phyloP scores from a whole-genome alignment of 106 monocot genomes.

The Chionographis japonica region DNA sequence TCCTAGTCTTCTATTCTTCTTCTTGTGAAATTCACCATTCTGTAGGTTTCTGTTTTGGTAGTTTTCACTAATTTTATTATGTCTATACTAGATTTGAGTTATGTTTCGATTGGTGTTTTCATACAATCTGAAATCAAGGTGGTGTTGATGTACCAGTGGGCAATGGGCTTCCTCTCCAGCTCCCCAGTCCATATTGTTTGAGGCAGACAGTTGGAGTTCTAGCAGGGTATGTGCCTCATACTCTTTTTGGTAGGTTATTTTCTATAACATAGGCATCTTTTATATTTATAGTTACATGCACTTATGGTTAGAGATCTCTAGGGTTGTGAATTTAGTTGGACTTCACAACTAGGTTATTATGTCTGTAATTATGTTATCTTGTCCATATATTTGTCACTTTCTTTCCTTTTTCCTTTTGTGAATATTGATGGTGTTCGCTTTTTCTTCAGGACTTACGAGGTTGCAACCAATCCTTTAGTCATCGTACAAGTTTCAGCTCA shows the following conservation, averaged over 20 bases:
- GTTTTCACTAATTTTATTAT: background rate
- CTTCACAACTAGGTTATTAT: too few species aligned
- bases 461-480: slow-evolving; percentile 37
- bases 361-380: background rate
- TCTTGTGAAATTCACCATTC: too few species aligned
- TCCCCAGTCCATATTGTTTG: slow-evolving; percentile 52
- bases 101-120: background rate
- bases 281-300: too few species aligned
- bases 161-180: slow-evolving; percentile 62
- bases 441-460: slow-evolving; percentile 59
- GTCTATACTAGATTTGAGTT: background rate
- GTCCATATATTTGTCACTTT: background rate
- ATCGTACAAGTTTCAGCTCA: slow-evolving; percentile 60
- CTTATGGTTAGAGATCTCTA: too few species aligned
- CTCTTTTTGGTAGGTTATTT: too few species aligned
- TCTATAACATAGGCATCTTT: too few species aligned
- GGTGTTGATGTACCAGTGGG: slow-evolving; percentile 41
- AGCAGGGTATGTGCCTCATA: slow-evolving; percentile 55
- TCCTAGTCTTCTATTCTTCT: too few species aligned
- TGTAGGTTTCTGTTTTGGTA: too few species aligned
- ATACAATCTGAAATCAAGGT: slow-evolving; percentile 3
- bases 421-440: background rate
- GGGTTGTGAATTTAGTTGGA: too few species aligned
- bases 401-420: background rate
- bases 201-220: slow-evolving; percentile 68